Percentiles rank a stretch among this genome's conserved stretches.
Conservation (phyloP, 192 early-diverging fungal genomes). For the Backusella morwellensis region DNA sequence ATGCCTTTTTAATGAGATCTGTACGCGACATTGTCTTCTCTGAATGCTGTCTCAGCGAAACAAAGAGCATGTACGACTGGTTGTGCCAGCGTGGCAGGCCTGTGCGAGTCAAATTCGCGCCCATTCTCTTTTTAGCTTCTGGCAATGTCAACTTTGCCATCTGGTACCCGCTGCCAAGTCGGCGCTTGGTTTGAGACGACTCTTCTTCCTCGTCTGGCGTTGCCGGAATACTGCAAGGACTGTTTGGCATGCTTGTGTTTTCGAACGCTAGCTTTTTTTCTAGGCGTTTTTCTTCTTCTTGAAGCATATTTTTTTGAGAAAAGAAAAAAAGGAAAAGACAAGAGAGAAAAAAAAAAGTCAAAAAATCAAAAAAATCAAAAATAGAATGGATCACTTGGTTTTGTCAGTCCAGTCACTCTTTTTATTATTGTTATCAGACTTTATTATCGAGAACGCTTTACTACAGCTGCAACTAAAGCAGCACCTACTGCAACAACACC, state of each 20-base stretch:
- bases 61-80: constrained; percentile 80
- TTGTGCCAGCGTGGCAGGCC: constrained; percentile 78
- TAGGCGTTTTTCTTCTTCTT: neutral
- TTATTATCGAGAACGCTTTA: constrained; percentile 31
- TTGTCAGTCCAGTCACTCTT: neutral
- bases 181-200: neutral
- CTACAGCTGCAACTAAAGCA: constrained; percentile 53
- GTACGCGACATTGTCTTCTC: constrained; percentile 65
- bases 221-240: constrained; percentile 5
- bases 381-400: neutral
- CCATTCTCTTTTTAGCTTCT: constrained; percentile 10
- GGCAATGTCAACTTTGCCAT: neutral
- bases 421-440: neutral
- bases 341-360: neutral
- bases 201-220: constrained; percentile 4
- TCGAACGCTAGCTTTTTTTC: neutral
- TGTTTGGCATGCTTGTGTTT: constrained; percentile 3
- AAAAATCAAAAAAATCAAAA: neutral
- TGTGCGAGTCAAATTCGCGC: neutral
- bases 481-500: constrained; percentile 68
- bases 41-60: constrained; percentile 71
- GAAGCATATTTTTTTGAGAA: neutral
- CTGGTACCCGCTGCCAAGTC: neutral
- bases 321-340: neutral
- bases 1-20: constrained; percentile 70